Evolutionary conservation across 2,329 filamentous ascomycete genomes (phyloP), one percentile per base, ranked within the genome.

Genomic region (Lachnellula arida): DNA sequence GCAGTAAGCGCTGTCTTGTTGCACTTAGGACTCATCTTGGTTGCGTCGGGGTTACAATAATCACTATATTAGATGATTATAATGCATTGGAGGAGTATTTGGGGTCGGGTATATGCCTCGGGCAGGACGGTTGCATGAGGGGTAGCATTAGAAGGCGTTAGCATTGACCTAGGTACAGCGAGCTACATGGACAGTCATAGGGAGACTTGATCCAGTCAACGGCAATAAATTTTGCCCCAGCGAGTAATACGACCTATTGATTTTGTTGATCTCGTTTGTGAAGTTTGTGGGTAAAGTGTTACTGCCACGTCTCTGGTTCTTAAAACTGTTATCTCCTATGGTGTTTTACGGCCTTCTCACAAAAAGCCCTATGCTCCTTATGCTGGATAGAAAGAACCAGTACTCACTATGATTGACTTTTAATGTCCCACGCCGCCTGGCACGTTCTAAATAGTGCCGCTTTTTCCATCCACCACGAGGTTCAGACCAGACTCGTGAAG

Each of bases 11-110:
- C n/a, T 43, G 35, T 23, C 37, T 43, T 37, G 25, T 39, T n/a
- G 34, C 14, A 47, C 39, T 44, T 37, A 8, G 34, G 49, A 46
- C 55, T 48, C 53, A 54, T 51, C 46, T 51, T 51, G 49, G 50
- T 39, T 54, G 55, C 55, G 53, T 53, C 39, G 28, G 40, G 53
- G 51, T 46, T 46, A 49, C 57, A 34, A 46, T 55, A 55, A 19
- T 17, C 14, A 37, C 34, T 51, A 50, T 42, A 54, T 43, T 51
- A 48, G 34, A 62, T 51, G 52, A 53, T 46, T 56, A 19, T 52
- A 55, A 58, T 32, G 53, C 59, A 59, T 61, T 60, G 46, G 46
- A 49, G 49, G 55, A 49, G 52, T 50, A 43, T 54, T 51, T 50
- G 54, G 19, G 17, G 46, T 50, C 48, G 35, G 47, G 50, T 39